Conservation (phyloP, 495 filamentous ascomycete genomes). For the Paragyromitra xinjiangensis region DNA sequence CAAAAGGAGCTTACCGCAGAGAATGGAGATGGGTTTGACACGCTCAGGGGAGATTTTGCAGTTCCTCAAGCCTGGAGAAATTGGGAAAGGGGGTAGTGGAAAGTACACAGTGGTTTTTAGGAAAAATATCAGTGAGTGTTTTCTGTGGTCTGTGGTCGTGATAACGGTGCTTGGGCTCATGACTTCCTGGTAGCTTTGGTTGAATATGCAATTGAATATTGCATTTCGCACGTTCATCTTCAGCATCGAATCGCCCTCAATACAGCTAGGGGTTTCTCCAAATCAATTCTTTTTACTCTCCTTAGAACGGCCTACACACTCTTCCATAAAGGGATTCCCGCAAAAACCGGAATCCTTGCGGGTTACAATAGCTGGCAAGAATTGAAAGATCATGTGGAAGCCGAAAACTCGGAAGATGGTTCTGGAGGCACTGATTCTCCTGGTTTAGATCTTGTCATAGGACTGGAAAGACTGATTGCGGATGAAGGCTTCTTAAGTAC, state of each 20-base stretch:
- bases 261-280: slow-evolving; percentile 30
- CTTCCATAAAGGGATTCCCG: slow-evolving; percentile 4
- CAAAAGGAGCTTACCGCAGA: slow-evolving; percentile 9
- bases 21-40: slow-evolving; percentile 3
- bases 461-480: slow-evolving; percentile 25
- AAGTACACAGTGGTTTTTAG: slow-evolving; percentile 52
- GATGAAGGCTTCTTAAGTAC: slow-evolving; percentile 1
- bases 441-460: slow-evolving; percentile 30
- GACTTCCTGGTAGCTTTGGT: slow-evolving; percentile 25
- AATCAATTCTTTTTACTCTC: slow-evolving; percentile 36
- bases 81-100: slow-evolving; percentile 35
- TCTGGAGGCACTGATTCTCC: slow-evolving; percentile 33
- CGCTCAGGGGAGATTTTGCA: not conserved
- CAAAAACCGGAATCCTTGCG: slow-evolving; percentile 7
- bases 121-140: slow-evolving; percentile 44
- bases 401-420: slow-evolving; percentile 32
- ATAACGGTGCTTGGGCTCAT: not conserved
- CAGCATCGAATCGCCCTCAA: slow-evolving; percentile 33
- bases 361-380: slow-evolving; percentile 43
- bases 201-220: slow-evolving; percentile 39
- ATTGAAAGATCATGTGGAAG: slow-evolving; percentile 39
- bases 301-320: slow-evolving; percentile 37
- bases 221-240: slow-evolving; percentile 28
- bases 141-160: not conserved
- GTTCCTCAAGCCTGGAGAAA: slow-evolving; percentile 15